Base-by-base conservation (phyloP, 2,329 filamentous ascomycete species). In the Xylariaceae sp. region DNA sequence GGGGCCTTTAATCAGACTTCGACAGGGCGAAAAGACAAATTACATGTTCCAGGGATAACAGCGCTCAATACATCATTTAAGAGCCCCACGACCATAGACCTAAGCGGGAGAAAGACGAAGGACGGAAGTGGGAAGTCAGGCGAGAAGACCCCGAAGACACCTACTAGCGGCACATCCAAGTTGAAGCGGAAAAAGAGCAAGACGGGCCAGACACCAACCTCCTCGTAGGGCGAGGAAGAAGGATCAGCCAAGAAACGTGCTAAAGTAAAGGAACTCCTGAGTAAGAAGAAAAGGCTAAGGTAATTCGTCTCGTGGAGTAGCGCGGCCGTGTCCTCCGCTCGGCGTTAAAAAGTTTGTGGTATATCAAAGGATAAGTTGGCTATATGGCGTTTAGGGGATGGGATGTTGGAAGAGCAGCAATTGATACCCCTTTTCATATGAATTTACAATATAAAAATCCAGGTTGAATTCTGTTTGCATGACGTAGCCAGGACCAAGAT, bases 1-100 rank as follows among this genome's bases (percentile, higher is more conserved):
- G 85, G 85, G 43, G 82, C 85, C 48, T 88, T 87, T 68, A 83
- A 86, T 60, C 76, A 87, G 9, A 80, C 81, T 7, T 84, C 82
- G 6, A 86, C 83, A 0, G 84, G 84, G 1, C 77, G 83, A 48
- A 81, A 81, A 64, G 68, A 73, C 47, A 74, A 72, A 27, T 58
- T 71, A 11, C 62, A 62, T 24, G 55, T 63, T 7, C 56, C 64
- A 7, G 52, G 59, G 1, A 55, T 67, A 6, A 63, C 63, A 1
- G 60, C 54, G 13, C 53, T 67, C 8, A 63, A 63, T 33, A 68
- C 64, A 6, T 61, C 63, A 10, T 60, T 66, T 50, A 67, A 65
- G 51, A 55, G 43, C 24, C 53, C 63, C 18, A 56, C 65, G 3
- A 62, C 62, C 23, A 42, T 62, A 13, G 61, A 61, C 11, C 41